A percentile compares a stretch with the other conserved stretches of the same genome.
Evolutionary conservation across 768 basidiomycete species (phyloP).

Genomic region (Collybia sordida): DNA sequence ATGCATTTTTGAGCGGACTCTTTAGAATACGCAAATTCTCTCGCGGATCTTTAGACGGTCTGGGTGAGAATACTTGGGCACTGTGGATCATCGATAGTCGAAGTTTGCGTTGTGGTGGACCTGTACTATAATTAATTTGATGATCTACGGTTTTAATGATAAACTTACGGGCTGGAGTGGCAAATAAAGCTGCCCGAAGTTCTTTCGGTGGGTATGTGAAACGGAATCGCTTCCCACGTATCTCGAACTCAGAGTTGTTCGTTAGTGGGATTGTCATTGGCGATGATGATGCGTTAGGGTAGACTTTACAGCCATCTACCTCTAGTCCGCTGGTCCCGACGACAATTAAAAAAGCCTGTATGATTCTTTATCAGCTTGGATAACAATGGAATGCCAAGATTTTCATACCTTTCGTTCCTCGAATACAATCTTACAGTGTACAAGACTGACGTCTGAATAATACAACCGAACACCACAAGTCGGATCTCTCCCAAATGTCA

Average conservation of each 20-base stretch:
- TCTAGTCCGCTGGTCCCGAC: constrained; percentile 55
- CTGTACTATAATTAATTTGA: constrained; percentile 14
- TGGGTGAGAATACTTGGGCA: constrained; percentile 71
- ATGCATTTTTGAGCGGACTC: constrained; percentile 48
- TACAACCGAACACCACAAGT: constrained; percentile 68
- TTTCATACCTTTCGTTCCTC: constrained; percentile 58
- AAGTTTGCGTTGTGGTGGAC: constrained; percentile 42
- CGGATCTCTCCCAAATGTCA: constrained; percentile 70
- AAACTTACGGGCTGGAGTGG: constrained; percentile 47
- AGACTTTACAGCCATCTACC: constrained; percentile 64
- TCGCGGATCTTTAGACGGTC: constrained; percentile 55
- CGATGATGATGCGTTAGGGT: constrained; percentile 35
- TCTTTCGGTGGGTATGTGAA: constrained; percentile 79
- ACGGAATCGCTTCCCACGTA: constrained; percentile 67
- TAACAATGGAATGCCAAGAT: not conserved
- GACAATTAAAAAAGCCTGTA: constrained; percentile 67
- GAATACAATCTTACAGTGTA: constrained; percentile 71
- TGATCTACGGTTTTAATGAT: not conserved
- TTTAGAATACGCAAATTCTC: constrained; percentile 67
- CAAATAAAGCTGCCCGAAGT: constrained; percentile 49
- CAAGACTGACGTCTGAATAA: constrained; percentile 57
- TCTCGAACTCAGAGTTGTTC: constrained; percentile 66
- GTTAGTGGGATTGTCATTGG: constrained; percentile 61
- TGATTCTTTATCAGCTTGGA: not conserved
- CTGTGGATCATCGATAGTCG: constrained; percentile 77